Evolutionary conservation across 805 yeast genomes (phyloP).

Genomic region (Candida corydali): DNA sequence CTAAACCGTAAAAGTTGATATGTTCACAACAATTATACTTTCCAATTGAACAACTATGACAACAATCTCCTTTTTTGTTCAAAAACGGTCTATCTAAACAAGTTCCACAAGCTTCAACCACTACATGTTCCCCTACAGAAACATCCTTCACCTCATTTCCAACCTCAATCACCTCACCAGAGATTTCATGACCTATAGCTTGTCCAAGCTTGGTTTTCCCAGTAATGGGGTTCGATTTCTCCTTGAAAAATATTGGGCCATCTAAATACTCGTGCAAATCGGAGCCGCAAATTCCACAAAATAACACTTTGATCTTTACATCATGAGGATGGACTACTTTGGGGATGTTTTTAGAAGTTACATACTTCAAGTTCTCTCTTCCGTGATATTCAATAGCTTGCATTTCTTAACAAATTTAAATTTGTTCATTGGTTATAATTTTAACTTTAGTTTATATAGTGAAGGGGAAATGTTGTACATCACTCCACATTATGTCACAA

Average conservation of each 20-base stretch:
- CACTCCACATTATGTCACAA: neutral
- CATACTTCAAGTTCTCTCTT: conserved; percentile 14
- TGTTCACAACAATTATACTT: conserved; percentile 49
- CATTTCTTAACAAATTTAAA: conserved; percentile 12
- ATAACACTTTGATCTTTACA: conserved; percentile 53
- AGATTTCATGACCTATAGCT: conserved; percentile 60
- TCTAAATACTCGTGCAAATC: conserved; percentile 55
- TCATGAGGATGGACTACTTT: conserved; percentile 29
- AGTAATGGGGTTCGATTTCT: conserved; percentile 46
- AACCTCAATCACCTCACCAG: conserved; percentile 55
- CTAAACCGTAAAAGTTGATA: conserved; percentile 50
- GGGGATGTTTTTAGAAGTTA: conserved; percentile 23
- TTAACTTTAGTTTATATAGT: too few species aligned
- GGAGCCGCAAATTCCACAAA: conserved; percentile 64
- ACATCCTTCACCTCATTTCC: conserved; percentile 52
- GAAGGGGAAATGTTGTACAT: neutral
- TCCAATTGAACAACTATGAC: conserved; percentile 49
- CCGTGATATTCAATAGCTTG: conserved; percentile 23
- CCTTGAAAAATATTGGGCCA: conserved; percentile 57
- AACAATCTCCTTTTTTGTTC: conserved; percentile 24
- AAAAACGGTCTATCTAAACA: conserved; percentile 46
- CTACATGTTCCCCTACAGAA: conserved; percentile 63
- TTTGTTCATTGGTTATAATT: neutral
- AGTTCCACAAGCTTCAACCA: conserved; percentile 58
- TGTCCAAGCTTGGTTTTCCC: conserved; percentile 29